phyloP scores from a whole-genome alignment of 352 stramenopile genomes.

The Pythium folliculosum region DNA sequence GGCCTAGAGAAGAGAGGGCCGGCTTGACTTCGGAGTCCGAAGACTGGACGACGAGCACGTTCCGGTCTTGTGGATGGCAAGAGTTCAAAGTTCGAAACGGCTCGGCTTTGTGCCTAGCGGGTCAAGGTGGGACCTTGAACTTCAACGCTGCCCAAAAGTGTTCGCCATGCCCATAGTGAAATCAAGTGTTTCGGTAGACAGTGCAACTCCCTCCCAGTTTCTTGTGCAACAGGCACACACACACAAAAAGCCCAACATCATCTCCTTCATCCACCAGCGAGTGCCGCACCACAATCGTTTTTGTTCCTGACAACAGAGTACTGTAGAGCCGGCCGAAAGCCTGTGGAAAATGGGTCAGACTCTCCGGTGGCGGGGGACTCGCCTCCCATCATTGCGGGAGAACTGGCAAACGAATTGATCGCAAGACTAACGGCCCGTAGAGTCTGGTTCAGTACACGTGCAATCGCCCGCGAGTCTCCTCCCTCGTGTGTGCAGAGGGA shows the following conservation, averaged over 20 bases:
- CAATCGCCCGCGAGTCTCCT: no score
- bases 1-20: no score
- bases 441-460: no score
- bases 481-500: no score
- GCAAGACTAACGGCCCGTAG: no score
- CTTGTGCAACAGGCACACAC: slow-evolving; percentile 5
- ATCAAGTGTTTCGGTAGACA: neutral
- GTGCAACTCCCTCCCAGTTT: neutral
- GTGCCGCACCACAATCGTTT: neutral
- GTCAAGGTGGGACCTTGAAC: neutral
- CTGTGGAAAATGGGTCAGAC: no score
- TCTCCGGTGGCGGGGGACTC: no score
- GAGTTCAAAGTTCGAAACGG: neutral
- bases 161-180: neutral
- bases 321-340: no score
- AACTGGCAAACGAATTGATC: no score
- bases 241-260: neutral
- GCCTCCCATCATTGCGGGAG: no score
- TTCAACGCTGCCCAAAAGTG: neutral
- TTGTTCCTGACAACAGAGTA: no score
- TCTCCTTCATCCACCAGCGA: neutral
- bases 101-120: neutral
- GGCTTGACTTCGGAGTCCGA: neutral
- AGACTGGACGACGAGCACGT: neutral
- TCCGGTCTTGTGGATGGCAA: neutral